Evolutionary conservation across 2,329 filamentous ascomycete species (phyloP).

Genomic region (Pseudogymnoascus sp.): DNA sequence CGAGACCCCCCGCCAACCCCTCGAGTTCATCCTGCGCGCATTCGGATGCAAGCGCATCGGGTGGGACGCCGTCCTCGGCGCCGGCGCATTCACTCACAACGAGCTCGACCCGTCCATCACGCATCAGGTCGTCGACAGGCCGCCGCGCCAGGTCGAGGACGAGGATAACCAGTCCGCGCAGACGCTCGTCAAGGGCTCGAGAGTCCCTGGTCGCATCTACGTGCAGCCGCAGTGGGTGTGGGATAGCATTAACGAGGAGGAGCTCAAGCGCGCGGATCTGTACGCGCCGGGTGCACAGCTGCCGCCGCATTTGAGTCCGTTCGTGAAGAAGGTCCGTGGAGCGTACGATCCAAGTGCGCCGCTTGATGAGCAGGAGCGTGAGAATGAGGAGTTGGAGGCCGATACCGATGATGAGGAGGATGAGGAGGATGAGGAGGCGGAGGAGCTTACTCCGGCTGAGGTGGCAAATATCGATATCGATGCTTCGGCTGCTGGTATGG

Average conservation of each 20-base stretch:
- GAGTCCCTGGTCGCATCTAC: slow-evolving; percentile 86
- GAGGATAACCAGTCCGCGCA: slow-evolving; percentile 56
- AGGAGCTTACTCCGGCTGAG: slow-evolving; percentile 27
- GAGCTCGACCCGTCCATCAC: slow-evolving; percentile 85
- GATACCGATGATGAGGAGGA: slow-evolving; percentile 45
- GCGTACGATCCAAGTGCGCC: slow-evolving; percentile 86
- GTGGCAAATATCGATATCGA: slow-evolving; percentile 32
- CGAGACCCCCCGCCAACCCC: slow-evolving; percentile 79
- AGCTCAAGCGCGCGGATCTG: slow-evolving; percentile 74
- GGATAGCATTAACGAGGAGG: slow-evolving; percentile 91
- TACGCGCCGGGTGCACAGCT: slow-evolving; percentile 86
- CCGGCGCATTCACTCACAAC: slow-evolving; percentile 84
- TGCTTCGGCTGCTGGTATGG: slow-evolving; percentile 27
- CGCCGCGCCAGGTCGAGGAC: slow-evolving; percentile 55
- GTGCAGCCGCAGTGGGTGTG: slow-evolving; percentile 98
- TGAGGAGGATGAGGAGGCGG: slow-evolving; percentile 32
- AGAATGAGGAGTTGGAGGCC: slow-evolving; percentile 70
- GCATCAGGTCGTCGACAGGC: slow-evolving; percentile 91
- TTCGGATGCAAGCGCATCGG: slow-evolving; percentile 95
- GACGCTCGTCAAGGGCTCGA: slow-evolving; percentile 53
- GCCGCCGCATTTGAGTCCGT: slow-evolving; percentile 91
- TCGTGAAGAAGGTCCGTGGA: slow-evolving; percentile 79
- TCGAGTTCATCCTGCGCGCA: slow-evolving; percentile 87
- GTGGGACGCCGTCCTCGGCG: slow-evolving; percentile 86
- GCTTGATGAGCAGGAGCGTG: slow-evolving; percentile 79